Evolutionary conservation across 352 stramenopile species (phyloP), one percentile per base, ranked within the genome.

Genomic region (Phytophthora pinifolia): DNA sequence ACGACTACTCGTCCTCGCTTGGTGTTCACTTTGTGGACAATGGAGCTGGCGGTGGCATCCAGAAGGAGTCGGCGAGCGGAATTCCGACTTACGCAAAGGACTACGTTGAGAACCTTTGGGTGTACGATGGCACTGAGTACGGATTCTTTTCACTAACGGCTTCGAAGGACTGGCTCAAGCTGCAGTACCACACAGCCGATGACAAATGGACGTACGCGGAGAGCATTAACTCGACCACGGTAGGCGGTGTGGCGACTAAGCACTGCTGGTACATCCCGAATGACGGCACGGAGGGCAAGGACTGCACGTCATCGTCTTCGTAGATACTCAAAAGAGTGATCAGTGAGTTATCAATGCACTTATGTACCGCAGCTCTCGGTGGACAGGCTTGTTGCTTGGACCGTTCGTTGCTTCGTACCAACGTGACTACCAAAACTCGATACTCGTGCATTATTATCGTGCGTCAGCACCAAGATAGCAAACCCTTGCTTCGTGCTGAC

Each of bases 1-100:
- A 86, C 65, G 77, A 88, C 42, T 72, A 79, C 38, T 67, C 65
- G 31, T 69, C 67, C 29, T 66, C 58, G 7, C 61, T 85, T 22
- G 65, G 65, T 14, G 79, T 77, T 7, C 79, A 89, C 49, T 89
- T 89, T 33, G 65, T 89, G 8, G 79, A 88, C 46, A 89, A 89
- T 22, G 79, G 79, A 9, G 79, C 76, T 10, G 79, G 79, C 30
- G 79, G 79, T 4, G 79, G 79, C 57, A 89, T 89, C 44, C 69
- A 85, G 54, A 86, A 75, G 46, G 68, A 83, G 37, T 86, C 80
- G 42, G 67, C 77, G 7, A 83, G 75, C 35, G 78, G 76, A 22
- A 86, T 88, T 43, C 72, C 78, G 3, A 65, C 54, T n/a, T 79
- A 83, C 60, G 76, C 74, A 2, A 49, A 66, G 43, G 51, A 65